Percentiles rank a stretch among this genome's conserved stretches.
Evolutionary conservation across 441 rosid species (phyloP).

Genomic region (Erodium texanum): DNA sequence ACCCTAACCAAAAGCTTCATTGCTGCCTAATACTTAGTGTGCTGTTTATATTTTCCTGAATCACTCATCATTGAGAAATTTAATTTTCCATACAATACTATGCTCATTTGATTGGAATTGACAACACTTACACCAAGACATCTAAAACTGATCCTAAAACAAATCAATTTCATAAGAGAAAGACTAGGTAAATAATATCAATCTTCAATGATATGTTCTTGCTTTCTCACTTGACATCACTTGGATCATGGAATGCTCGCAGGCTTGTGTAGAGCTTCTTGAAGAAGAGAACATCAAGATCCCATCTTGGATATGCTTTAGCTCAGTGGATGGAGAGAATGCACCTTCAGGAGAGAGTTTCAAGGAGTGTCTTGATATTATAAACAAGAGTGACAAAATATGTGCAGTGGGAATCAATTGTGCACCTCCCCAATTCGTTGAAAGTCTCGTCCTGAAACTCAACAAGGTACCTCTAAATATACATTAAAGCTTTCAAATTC

Average conservation of each 20-base stretch:
- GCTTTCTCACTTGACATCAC: too few relatives aligned
- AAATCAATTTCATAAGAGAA: too few relatives aligned
- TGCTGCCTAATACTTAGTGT: not conserved
- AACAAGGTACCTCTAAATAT: constrained; percentile 33
- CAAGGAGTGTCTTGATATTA: constrained; percentile 46
- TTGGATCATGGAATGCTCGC: constrained; percentile 2
- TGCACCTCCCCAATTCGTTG: constrained; percentile 73
- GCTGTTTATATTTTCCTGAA: not conserved
- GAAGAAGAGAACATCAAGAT: constrained; percentile 69
- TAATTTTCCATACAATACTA: not conserved
- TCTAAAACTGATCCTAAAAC: too few relatives aligned
- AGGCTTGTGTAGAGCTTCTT: constrained; percentile 78
- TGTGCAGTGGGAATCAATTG: constrained; percentile 75
- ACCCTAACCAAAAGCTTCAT: too few relatives aligned
- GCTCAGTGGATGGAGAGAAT: constrained; percentile 68
- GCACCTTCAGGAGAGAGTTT: constrained; percentile 81
- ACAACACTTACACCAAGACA: too few relatives aligned
- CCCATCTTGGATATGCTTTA: constrained; percentile 89
- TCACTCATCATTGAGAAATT: not conserved
- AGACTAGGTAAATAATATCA: too few relatives aligned
- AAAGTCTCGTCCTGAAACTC: constrained; percentile 47
- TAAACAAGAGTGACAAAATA: constrained; percentile 51
- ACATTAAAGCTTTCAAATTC: too few relatives aligned
- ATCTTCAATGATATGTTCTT: too few relatives aligned
- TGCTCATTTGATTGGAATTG: not conserved